Conservation (phyloP, 192 early-diverging fungal genomes). For the Phycomyces nitens region DNA sequence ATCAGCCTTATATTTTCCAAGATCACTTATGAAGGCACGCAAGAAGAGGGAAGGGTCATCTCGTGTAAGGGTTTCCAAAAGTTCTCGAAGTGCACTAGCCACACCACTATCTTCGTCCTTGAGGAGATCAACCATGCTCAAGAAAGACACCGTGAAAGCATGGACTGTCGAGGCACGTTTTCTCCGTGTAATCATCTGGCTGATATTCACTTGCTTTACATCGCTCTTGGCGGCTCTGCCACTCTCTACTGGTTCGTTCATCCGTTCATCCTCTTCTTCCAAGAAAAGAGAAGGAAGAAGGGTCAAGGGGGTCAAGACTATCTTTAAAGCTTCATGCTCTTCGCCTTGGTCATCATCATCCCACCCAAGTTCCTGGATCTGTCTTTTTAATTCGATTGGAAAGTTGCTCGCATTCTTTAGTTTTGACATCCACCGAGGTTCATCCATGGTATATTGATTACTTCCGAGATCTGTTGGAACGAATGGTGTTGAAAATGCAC, state of each 20-base stretch:
- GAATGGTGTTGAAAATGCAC: constrained; percentile 46
- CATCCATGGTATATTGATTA: constrained; percentile 49
- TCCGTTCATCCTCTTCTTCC: constrained; percentile 36
- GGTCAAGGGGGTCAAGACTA: constrained; percentile 43
- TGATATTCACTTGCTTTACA: constrained; percentile 6
- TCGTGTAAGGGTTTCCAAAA: constrained; percentile 47
- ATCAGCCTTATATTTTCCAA: constrained; percentile 39
- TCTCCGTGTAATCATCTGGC: constrained; percentile 18
- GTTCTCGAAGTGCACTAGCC: constrained; percentile 36
- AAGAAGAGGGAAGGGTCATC: constrained; percentile 55
- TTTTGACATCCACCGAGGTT: constrained; percentile 47
- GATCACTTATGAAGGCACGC: constrained; percentile 47
- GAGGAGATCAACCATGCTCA: constrained; percentile 48
- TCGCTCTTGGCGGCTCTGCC: background rate
- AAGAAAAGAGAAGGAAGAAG: constrained; percentile 48
- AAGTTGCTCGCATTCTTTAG: constrained; percentile 46
- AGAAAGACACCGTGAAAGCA: constrained; percentile 40
- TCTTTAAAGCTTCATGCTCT: constrained; percentile 42
- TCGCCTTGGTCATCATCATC: constrained; percentile 43
- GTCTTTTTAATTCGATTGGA: constrained; percentile 44
- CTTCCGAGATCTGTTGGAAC: constrained; percentile 50
- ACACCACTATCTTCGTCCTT: constrained; percentile 48
- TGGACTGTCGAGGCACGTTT: constrained; percentile 38
- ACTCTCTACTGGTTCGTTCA: constrained; percentile 4
- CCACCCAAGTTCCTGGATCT: constrained; percentile 52